Evolutionary conservation across 2,329 filamentous ascomycete genomes (phyloP), one percentile per base, ranked within the genome.

Genomic region (Blastomyces gilchristii): DNA sequence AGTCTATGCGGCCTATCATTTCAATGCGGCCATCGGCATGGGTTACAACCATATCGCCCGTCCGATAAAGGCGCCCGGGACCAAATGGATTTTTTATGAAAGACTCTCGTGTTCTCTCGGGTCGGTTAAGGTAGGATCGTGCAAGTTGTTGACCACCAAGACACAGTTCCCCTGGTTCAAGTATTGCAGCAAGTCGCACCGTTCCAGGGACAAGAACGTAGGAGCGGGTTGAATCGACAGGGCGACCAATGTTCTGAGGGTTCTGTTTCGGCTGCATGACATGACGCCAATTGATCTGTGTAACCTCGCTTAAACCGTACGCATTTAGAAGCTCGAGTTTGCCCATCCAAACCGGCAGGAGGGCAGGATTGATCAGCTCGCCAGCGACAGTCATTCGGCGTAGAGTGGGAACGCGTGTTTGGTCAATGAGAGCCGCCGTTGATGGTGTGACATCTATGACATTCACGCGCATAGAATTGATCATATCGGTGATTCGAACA

Each of bases 101-200:
- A 9, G 63, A 56, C 14, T 37, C 22, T 14, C 5, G 12, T 7
- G 68, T 69, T 50, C 64, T 65, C 8, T 60, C 61, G 45, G 45
- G 52, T 22, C 69, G 60, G 22, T 68, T 65, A 34, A 76, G 60
- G 58, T 78, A 78, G 0, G 73, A 76, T n/a, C 66, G 66, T 3
- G 68, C 74, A 1, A 78, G 67, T 9, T 71, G 70, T 0, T 74
- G 74, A 0, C 76, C 75, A 63, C 75, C 72, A 7, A 79, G 62
- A 6, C 75, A 63, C 28, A 79, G 58, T n/a, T 59, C 57, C 18
- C 57, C 41, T 16, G 57, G 57, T n/a, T 59, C 63, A 79, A 77
- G 18, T 77, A 77, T 14, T 16, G 22, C 39, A 18, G 43, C 57
- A 25, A 47, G 39, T 11, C 28, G 34, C 18, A 14, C 18, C 1